Evolutionary conservation across 2,329 filamentous ascomycete species (phyloP), one percentile per base, ranked within the genome.

Genomic region (Oidium heveae): DNA sequence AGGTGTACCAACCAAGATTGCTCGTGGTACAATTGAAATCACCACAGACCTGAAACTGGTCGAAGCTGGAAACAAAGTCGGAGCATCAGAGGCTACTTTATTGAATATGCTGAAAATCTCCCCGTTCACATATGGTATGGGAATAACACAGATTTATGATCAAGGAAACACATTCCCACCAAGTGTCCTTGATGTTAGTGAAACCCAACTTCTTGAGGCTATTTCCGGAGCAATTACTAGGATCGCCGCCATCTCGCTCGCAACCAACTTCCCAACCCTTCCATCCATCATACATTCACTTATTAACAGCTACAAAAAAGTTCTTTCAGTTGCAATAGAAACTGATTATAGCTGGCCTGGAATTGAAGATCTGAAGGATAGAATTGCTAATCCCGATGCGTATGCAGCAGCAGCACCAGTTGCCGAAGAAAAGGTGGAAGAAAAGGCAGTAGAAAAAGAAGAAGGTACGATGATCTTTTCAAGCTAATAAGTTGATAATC

Each of bases 21-120:
- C 91, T 70, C 91, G 91, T 94, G 93, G 91, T 93, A 98, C 91
- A 75, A 98, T 98, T 75, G 91, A 98, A 86, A 98, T 98, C 70
- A 95, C 88, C 61, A 77, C 82, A 66, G 91, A 98, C 70, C 78
- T 98, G 66, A 96, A 95, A 85, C 85, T 98, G 71, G 84, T 96
- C 68, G 87, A 94, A 77, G 79, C 86, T 62, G 81, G 82, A 65
- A 76, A 56, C 77, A 96, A 94, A 80, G 93, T 98, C 77, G 91
- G 93, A 72, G 82, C 91, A 68, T 98, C 91, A 69, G 91, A 98
- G 79, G 91, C 91, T 64, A 94, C 89, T 68, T 80, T 98, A 64
- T 83, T 98, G 67, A 98, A 98, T 85, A 85, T 98, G 89, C 75
- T 98, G 70, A 96, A 95, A 83, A 98, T 98, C 79, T 96, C 91